Evolutionary conservation across 805 yeast genomes (phyloP), one percentile per base, ranked within the genome.

Genomic region (Pichia insulana): DNA sequence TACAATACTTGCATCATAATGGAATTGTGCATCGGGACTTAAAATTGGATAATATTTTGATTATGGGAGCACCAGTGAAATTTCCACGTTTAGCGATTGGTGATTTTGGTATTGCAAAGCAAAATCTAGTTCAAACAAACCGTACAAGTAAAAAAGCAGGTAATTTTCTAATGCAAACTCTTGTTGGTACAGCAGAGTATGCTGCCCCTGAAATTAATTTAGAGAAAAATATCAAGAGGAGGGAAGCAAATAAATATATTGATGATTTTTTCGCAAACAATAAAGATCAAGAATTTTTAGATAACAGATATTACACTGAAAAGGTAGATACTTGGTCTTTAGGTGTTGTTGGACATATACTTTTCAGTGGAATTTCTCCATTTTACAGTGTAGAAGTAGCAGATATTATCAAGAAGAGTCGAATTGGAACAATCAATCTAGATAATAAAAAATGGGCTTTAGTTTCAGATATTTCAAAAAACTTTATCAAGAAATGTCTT

Each of bases 271-370:
- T 41, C 15, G 28, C 26, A 12, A 30, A 26, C 8, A 11, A 28
- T 31, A 13, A 35, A 30, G 13, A 25, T 22, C 17, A 32, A 19
- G 11, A 30, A n/a, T 4, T 27, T 15, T 9, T 31, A 20, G 26
- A 6, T 22, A 79, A 79, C 0, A n/a, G 12, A 19, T 32, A 17
- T 11, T 78, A 79, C 51, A 73, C 69, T 45, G 61, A 59, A 26
- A 76, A 74, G 51, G 78, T 84, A 53, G 87, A 80, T 56, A 56
- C 78, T 31, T 80, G 87, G 88, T 80, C 87, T 1, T 51, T 80
- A 4, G 87, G 87, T 0, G 71, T 80, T 0, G 70, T 80, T 13
- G 52, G 70, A 4, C 78, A 78, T 57, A 75, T 80, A 11, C 58
- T 80, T 57, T 57, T 79, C 13, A 75, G 79, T 33, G 85, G 84